Evolutionary conservation across 495 filamentous ascomycete species (phyloP).

Genomic region (Tuber magnatum): DNA sequence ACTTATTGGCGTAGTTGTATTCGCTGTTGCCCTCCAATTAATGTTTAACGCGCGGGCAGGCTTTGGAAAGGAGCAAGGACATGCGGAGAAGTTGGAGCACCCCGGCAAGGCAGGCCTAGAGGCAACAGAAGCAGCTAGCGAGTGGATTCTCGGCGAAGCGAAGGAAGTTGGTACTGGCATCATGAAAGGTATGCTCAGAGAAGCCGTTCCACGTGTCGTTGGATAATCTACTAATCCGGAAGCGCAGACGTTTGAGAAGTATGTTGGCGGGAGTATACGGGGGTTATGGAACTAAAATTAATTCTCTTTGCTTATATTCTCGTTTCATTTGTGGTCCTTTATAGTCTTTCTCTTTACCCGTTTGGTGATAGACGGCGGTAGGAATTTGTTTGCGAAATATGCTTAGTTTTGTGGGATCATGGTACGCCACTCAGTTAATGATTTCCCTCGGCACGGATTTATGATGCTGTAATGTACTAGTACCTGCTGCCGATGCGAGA

Average conservation of each 20-base stretch:
- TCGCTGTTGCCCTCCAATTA: conserved; percentile 33
- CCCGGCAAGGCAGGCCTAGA: neutral
- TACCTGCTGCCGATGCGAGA: neutral
- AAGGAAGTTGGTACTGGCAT: neutral
- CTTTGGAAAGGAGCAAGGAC: conserved; percentile 2
- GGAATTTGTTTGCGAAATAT: neutral
- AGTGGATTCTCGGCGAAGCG: neutral
- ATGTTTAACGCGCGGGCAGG: conserved; percentile 38
- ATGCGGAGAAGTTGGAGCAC: neutral
- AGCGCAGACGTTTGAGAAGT: neutral
- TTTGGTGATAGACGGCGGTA: neutral
- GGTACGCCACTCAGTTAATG: neutral
- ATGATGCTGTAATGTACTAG: neutral
- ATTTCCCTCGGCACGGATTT: neutral
- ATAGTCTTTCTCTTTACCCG: neutral
- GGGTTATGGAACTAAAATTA: neutral
- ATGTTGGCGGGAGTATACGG: neutral
- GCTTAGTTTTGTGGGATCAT: neutral
- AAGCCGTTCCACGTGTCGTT: neutral
- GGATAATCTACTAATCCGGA: neutral
- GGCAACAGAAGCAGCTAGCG: neutral
- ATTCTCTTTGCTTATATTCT: neutral
- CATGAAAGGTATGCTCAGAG: neutral
- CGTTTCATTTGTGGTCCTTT: neutral
- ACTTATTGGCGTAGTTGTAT: conserved; percentile 31